These are phyloP conservation scores for Corchorus capsularis DNA, from an alignment of 345 rosid genomes.

Conservation along the genomic window DNA sequence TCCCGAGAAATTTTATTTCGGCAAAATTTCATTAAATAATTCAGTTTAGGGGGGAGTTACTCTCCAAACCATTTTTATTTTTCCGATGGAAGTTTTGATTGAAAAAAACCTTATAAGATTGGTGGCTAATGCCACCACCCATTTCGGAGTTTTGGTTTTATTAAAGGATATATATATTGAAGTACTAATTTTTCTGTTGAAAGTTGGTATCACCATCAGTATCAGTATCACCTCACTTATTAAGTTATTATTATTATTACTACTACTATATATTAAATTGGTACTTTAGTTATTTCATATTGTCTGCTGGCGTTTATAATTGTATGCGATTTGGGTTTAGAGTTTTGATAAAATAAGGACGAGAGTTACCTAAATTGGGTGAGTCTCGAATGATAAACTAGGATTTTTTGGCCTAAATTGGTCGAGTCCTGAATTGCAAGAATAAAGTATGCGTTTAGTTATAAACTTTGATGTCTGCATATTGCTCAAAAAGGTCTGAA, in stretches of 20 bases:
- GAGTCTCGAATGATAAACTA: no score
- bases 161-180: neutral
- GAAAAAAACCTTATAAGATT: neutral
- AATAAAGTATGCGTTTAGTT: no score
- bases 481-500: no score
- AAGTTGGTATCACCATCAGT: neutral
- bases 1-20: constrained; percentile 30
- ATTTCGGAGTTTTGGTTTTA: constrained; percentile 11
- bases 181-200: neutral
- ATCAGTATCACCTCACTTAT: neutral
- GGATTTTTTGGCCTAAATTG: no score
- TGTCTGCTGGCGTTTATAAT: no score
- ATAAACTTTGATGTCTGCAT: no score
- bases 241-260: neutral
- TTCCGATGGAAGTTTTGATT: constrained; percentile 17
- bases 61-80: constrained; percentile 26
- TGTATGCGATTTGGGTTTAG: no score
- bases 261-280: no score
- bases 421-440: no score
- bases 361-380: no score
- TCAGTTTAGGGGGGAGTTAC: constrained; percentile 31
- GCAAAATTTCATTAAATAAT: constrained; percentile 45
- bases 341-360: no score
- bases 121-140: neutral
- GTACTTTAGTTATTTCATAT: no score